Conservation (phyloP, 352 stramenopile species). For the Lagenidium sp. region DNA sequence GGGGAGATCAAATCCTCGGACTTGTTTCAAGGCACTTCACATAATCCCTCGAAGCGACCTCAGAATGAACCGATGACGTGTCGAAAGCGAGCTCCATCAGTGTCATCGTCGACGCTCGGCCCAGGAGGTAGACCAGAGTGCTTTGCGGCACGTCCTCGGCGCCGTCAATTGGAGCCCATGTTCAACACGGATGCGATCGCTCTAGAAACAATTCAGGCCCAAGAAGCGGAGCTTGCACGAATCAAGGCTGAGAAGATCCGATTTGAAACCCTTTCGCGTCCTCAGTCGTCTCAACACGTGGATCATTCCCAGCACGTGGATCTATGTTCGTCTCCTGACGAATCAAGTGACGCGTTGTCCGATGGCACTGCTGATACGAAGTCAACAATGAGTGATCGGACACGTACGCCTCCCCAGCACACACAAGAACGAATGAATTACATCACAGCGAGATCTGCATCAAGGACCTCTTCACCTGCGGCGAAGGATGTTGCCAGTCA, state of each 20-base stretch:
- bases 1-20: too few species aligned
- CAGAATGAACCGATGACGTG: background rate
- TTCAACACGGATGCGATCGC: slow-evolving; percentile 15
- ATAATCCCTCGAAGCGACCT: background rate
- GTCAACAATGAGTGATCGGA: background rate
- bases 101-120: too few species aligned
- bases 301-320: background rate
- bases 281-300: background rate
- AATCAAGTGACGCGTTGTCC: background rate
- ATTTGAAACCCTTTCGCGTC: background rate
- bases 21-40: background rate
- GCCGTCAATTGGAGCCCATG: background rate
- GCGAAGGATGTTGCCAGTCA: too few species aligned
- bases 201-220: slow-evolving; percentile 40
- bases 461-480: background rate
- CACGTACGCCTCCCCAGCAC: background rate
- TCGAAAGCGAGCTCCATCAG: background rate
- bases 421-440: background rate
- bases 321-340: background rate
- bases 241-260: background rate
- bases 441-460: background rate
- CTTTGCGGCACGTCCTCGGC: too few species aligned
- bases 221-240: slow-evolving; percentile 22
- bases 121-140: too few species aligned
- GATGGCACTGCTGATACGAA: slow-evolving; percentile 1